Evolutionary conservation across 2,329 filamentous ascomycete genomes (phyloP).

Genomic region (Pseudogymnoascus sp.): DNA sequence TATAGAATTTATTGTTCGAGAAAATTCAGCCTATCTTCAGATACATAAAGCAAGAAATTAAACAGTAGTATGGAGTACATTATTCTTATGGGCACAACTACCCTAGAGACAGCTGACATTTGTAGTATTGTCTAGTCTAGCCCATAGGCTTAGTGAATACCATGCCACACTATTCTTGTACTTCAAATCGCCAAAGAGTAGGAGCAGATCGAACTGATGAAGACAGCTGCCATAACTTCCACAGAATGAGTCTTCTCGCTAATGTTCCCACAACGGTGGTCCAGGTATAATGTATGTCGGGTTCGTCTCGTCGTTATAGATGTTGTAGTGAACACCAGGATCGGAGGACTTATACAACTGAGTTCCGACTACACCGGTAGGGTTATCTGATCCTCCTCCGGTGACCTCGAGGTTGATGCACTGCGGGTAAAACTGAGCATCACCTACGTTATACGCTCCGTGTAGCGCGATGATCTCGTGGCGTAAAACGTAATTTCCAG

Average conservation of each 20-base stretch:
- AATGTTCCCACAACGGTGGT: constrained; percentile 23
- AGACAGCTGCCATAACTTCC: neutral
- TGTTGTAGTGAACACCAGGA: constrained; percentile 34
- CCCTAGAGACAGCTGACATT: neutral
- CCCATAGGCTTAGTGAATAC: neutral
- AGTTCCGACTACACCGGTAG: constrained; percentile 29
- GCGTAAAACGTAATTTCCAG: constrained; percentile 17
- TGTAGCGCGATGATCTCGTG: constrained; percentile 20
- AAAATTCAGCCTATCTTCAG: neutral
- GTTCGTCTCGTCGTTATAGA: constrained; percentile 28
- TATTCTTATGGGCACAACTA: neutral
- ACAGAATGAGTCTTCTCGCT: neutral
- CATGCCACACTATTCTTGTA: neutral
- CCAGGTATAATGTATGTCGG: constrained; percentile 29
- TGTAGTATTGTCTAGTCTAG: neutral
- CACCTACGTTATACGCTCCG: constrained; percentile 27
- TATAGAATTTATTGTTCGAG: constrained; percentile 30
- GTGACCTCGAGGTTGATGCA: constrained; percentile 17
- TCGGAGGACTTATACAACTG: constrained; percentile 34
- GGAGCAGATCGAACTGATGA: neutral
- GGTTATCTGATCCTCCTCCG: constrained; percentile 14
- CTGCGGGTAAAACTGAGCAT: constrained; percentile 26
- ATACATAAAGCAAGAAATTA: neutral
- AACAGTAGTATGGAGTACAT: neutral
- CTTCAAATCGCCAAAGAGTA: neutral